A percentile compares a stretch with the other conserved stretches of the same genome.
phyloP scores from a whole-genome alignment of 129 eudicot genomes.

The Arctium minus region DNA sequence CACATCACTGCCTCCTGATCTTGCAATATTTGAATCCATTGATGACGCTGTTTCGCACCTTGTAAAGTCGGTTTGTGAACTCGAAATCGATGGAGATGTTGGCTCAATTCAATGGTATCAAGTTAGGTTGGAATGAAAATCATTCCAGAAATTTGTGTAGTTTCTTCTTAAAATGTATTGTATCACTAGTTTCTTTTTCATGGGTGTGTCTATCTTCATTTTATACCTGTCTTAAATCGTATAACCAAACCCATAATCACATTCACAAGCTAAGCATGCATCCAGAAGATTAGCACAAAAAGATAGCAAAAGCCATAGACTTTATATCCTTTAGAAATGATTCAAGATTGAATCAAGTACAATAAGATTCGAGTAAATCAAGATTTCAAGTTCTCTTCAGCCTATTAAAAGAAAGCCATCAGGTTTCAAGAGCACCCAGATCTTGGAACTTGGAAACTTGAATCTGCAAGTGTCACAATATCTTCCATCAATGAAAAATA shows the following conservation, averaged over 20 bases:
- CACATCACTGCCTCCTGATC: constrained; percentile 71
- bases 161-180: background rate
- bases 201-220: background rate
- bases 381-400: background rate
- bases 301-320: background rate
- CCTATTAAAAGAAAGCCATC: background rate
- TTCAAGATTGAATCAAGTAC: background rate
- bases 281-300: background rate
- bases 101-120: constrained; percentile 92
- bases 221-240: background rate
- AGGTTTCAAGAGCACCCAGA: constrained; percentile 17
- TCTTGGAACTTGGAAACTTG: constrained; percentile 35
- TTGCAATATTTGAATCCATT: constrained; percentile 65
- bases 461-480: constrained; percentile 25
- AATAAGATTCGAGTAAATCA: background rate
- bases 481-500: background rate
- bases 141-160: background rate
- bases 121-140: constrained; percentile 59
- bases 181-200: background rate
- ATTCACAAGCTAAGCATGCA: background rate
- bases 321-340: background rate
- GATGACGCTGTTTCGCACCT: constrained; percentile 84
- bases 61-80: constrained; percentile 80
- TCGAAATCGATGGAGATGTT: constrained; percentile 86
- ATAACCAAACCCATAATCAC: background rate